Evolutionary conservation across 805 yeast species (phyloP), one percentile per base, ranked within the genome.

Genomic region (Hanseniaspora osmophila): DNA sequence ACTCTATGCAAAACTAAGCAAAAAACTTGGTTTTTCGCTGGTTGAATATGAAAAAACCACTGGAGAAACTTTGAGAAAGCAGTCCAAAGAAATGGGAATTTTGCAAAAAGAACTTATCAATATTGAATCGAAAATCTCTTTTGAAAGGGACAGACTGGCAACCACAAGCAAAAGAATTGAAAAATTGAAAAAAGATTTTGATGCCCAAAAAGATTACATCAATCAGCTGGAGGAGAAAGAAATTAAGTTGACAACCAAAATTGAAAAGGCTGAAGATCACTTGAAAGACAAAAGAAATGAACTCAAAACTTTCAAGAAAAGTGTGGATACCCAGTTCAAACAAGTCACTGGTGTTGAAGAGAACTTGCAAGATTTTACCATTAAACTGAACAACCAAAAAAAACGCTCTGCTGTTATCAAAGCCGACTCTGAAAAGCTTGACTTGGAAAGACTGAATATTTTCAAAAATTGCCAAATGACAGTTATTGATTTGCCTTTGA

Each of bases 401-500:
- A 69, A 55, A 58, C 64, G 51, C 49, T 68, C 41, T 17, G 63
- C 67, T 3, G 59, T 58, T 7, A 51, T 67, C 6, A 78, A 77
- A 51, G 85, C 78, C 51, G 70, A 69, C 22, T 53, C 74, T 6
- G 77, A 78, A 37, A 73, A 72, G 47, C 54, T 68, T 5, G 75
- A 73, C 48, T 56, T 75, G 30, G 84, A 78, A 43, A 73, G 80
- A 54, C 63, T 75, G 9, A 73, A 74, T 50, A 65, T 75, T 16
- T 66, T 87, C 48, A 77, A 79, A 50, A 77, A 75, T 50, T 84
- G 95, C 62, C 84, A 83, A 54, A 71, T 88, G 48, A 84, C 84
- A 45, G 80, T 74, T 46, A 68, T 82, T 18, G 65, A 68, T 12
- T 55, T 86, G 13, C 94, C 95, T 1, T 59, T 84, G 30, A 52